Percentiles rank a stretch among this genome's conserved stretches.
phyloP scores from a whole-genome alignment of 108 stramenopile genomes.

The Skeletonema costatum region DNA sequence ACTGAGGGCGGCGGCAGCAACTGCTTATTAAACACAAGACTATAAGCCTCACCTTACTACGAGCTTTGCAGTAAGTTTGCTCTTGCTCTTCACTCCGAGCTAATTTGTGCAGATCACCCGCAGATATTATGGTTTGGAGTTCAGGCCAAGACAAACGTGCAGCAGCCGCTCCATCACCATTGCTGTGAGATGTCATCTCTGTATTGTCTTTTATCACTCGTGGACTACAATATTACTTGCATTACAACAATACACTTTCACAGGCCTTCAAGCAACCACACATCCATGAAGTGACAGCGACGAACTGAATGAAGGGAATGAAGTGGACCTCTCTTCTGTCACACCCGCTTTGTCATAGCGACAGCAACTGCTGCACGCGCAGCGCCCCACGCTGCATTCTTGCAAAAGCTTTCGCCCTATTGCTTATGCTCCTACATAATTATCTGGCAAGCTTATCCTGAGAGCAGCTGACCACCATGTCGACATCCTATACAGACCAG shows the following conservation, averaged over 20 bases:
- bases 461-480: slow-evolving; percentile 5
- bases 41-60: background rate
- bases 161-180: slow-evolving; percentile 2
- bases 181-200: background rate
- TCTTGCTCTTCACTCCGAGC: slow-evolving; percentile 60
- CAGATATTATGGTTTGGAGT: slow-evolving; percentile 30
- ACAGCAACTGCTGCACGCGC: too few relatives aligned
- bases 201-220: background rate
- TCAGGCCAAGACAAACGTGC: slow-evolving; percentile 33
- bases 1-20: background rate
- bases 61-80: slow-evolving; percentile 39
- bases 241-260: too few relatives aligned
- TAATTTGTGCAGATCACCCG: slow-evolving; percentile 27
- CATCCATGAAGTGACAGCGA: too few relatives aligned
- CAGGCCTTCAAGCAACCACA: too few relatives aligned
- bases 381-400: too few relatives aligned
- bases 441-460: too few relatives aligned
- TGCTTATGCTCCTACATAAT: too few relatives aligned
- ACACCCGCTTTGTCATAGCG: too few relatives aligned
- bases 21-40: background rate
- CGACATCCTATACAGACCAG: background rate
- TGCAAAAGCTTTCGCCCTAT: too few relatives aligned
- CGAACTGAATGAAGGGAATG: too few relatives aligned
- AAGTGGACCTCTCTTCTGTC: too few relatives aligned
- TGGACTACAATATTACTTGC: too few relatives aligned